phyloP scores from a whole-genome alignment of 176 grass and related monocot species.

The Oryza meyeriana region DNA sequence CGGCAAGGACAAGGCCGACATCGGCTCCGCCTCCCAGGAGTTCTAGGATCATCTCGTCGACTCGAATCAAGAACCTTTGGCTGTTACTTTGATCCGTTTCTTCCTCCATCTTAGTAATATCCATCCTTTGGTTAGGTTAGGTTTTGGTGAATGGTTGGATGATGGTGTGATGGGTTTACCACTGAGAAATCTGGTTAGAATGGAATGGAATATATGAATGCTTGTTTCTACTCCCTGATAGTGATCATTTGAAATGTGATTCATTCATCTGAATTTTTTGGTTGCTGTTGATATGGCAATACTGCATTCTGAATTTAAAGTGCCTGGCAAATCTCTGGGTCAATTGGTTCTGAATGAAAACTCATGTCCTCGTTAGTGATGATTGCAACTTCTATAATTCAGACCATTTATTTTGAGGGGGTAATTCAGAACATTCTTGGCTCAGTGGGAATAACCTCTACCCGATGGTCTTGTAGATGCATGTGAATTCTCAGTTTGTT shows the following conservation, averaged over 20 bases:
- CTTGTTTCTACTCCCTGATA: background rate
- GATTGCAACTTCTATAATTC: background rate
- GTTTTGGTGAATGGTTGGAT: background rate
- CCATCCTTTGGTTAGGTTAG: background rate
- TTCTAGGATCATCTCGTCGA: background rate
- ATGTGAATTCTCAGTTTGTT: no score
- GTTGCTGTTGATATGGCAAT: background rate
- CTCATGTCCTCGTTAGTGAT: no score
- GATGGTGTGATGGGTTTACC: background rate
- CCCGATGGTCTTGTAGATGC: no score
- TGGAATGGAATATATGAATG: background rate
- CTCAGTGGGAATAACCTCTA: background rate
- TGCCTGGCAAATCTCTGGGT: no score
- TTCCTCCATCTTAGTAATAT: background rate
- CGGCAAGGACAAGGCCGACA: slow-evolving; percentile 46
- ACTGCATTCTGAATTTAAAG: background rate
- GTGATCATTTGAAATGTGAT: background rate
- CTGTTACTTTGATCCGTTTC: background rate
- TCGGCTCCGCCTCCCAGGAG: slow-evolving; percentile 61
- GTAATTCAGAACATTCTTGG: no score
- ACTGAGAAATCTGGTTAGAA: slow-evolving; percentile 4
- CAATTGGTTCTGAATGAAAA: no score
- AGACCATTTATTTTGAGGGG: no score
- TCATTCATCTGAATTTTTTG: no score
- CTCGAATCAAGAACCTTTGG: background rate